Conservation (phyloP, 2,329 filamentous ascomycete genomes). For the Graphilbum ipis-grandicollis region DNA sequence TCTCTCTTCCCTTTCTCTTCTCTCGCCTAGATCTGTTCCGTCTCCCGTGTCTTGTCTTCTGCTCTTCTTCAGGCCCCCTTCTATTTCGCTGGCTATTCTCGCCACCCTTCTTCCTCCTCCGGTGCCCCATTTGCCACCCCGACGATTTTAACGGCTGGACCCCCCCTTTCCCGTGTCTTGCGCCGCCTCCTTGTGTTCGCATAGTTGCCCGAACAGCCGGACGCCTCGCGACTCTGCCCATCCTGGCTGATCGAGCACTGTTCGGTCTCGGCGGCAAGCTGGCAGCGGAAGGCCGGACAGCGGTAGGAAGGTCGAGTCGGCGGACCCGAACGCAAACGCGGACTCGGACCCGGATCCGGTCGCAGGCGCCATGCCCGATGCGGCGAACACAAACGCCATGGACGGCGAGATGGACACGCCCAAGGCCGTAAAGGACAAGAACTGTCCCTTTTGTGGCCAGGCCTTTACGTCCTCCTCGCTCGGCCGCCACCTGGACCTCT, state of each 20-base stretch:
- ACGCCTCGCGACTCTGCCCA: too few species aligned
- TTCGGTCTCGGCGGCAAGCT: too few species aligned
- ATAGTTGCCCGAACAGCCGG: too few species aligned
- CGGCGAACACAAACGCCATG: conserved; percentile 10
- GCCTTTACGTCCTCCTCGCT: conserved; percentile 87
- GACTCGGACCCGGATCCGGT: neutral
- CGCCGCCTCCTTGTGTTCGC: too few species aligned
- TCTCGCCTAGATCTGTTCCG: too few species aligned
- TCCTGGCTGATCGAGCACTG: too few species aligned
- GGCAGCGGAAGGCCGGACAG: neutral
- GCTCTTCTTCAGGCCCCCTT: neutral
- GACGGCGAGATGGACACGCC: conserved; percentile 18
- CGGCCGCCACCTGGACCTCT: conserved; percentile 83
- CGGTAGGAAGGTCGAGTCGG: neutral
- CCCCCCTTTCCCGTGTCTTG: too few species aligned
- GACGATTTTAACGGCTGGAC: too few species aligned
- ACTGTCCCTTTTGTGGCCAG: conserved; percentile 75
- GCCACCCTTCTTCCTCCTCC: too few species aligned
- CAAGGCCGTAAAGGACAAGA: conserved; percentile 61
- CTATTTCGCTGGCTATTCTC: neutral
- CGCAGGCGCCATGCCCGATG: conserved; percentile 1
- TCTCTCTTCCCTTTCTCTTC: neutral
- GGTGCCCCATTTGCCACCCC: too few species aligned
- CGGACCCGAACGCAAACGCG: neutral
- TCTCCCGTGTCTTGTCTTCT: neutral